phyloP scores from a whole-genome alignment of 75 land plant species.

The Pinus taeda region DNA sequence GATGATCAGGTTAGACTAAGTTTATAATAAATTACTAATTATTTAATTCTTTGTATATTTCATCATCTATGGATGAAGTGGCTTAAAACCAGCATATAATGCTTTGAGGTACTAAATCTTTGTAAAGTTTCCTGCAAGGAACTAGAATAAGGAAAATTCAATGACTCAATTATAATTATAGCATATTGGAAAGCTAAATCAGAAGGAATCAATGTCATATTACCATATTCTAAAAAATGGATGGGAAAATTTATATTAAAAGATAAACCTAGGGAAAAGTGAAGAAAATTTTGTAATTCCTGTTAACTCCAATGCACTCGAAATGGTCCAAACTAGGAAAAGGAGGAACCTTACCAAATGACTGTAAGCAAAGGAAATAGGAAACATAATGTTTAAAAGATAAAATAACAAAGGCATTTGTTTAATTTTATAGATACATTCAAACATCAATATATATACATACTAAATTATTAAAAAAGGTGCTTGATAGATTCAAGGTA shows the following conservation, averaged over 20 bases:
- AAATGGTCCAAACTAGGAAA: slow-evolving; percentile 50
- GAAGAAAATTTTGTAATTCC: not conserved
- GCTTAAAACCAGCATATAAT: not conserved
- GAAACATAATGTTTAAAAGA: not conserved
- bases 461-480: too few relatives aligned
- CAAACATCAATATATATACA: too few relatives aligned
- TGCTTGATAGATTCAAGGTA: too few relatives aligned
- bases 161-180: not conserved
- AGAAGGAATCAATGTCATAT: not conserved
- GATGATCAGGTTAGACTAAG: too few relatives aligned
- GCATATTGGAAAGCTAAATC: not conserved
- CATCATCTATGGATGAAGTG: too few relatives aligned
- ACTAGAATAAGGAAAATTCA: not conserved
- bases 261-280: not conserved
- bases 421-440: not conserved
- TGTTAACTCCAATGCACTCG: slow-evolving; percentile 21
- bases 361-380: slow-evolving; percentile 28
- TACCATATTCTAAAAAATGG: not conserved
- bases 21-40: too few relatives aligned
- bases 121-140: not conserved
- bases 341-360: slow-evolving; percentile 79
- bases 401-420: not conserved
- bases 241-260: not conserved
- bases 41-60: too few relatives aligned
- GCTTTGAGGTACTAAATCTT: not conserved